These are phyloP conservation scores for Daedaleopsis sinensis DNA, from an alignment of 768 basidiomycete genomes.

Conservation along the genomic window DNA sequence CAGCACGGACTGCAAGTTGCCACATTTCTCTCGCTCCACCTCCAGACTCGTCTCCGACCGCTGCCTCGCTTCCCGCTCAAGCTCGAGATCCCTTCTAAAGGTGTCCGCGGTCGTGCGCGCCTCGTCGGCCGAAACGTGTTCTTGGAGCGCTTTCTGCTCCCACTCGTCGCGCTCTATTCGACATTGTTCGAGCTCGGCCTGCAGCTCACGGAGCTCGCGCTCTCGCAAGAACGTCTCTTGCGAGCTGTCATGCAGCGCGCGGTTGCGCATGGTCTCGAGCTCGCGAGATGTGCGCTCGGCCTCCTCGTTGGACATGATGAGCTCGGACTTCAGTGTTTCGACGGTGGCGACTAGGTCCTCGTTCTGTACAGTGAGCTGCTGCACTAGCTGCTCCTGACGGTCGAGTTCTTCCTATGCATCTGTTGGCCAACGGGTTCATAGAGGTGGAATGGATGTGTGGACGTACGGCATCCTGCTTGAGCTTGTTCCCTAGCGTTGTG, in stretches of 20 bases:
- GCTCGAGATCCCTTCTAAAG: constrained; percentile 65
- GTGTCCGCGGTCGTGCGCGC: constrained; percentile 57
- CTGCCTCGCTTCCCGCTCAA: constrained; percentile 62
- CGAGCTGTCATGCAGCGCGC: constrained; percentile 65
- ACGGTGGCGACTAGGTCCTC: constrained; percentile 73
- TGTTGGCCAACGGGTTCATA: constrained; percentile 13
- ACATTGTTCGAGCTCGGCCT: constrained; percentile 86
- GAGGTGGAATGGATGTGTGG: neutral
- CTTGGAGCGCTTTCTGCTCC: constrained; percentile 62
- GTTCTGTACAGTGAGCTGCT: constrained; percentile 76
- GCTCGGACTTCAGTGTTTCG: constrained; percentile 79
- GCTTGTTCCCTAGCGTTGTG: constrained; percentile 88
- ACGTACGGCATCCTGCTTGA: constrained; percentile 93
- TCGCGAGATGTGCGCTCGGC: constrained; percentile 69
- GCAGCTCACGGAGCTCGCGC: constrained; percentile 76
- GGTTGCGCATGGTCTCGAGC: constrained; percentile 66
- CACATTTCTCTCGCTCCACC: constrained; percentile 70
- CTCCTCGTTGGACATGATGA: constrained; percentile 77
- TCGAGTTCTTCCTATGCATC: constrained; percentile 92
- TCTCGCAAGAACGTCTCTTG: constrained; percentile 76
- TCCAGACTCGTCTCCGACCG: constrained; percentile 61
- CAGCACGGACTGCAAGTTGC: constrained; percentile 89
- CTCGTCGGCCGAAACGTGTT: constrained; percentile 75
- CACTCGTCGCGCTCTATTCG: constrained; percentile 81
- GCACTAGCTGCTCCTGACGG: constrained; percentile 82